Conservation (phyloP, 352 stramenopile species). For the Phytopythium boreale region DNA sequence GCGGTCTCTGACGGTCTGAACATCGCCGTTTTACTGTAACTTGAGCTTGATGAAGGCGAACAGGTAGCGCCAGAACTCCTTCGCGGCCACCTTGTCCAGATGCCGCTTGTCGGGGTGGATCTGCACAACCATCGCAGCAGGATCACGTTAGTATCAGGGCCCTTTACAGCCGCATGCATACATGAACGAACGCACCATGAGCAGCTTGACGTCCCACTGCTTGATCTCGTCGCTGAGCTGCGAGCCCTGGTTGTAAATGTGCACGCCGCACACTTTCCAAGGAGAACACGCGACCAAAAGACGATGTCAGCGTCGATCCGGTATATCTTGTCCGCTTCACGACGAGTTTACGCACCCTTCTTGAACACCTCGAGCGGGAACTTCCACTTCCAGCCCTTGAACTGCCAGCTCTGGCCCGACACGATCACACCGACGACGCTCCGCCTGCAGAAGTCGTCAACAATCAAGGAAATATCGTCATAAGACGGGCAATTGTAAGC, state of each 20-base stretch:
- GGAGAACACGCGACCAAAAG: background rate
- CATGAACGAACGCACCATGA: conserved; percentile 54
- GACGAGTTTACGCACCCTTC: conserved; percentile 45
- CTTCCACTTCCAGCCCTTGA: conserved; percentile 93
- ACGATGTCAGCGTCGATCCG: background rate
- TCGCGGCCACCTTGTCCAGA: conserved; percentile 86
- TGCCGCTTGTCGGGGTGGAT: conserved; percentile 91
- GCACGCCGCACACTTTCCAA: conserved; percentile 63
- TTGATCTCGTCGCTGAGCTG: conserved; percentile 82
- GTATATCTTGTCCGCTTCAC: background rate
- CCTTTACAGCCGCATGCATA: background rate
- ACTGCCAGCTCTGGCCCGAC: conserved; percentile 89
- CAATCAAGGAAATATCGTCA: background rate
- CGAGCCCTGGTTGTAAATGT: conserved; percentile 84
- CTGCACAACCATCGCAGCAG: conserved; percentile 16
- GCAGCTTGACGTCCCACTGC: conserved; percentile 88
- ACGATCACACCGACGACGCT: conserved; percentile 89
- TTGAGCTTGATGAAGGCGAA: conserved; percentile 85
- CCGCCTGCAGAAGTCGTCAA: conserved; percentile 36
- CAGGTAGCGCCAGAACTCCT: conserved; percentile 90
- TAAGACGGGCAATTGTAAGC: background rate
- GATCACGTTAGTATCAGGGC: background rate
- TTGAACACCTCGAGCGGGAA: conserved; percentile 91
- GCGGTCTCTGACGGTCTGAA: background rate
- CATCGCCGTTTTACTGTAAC: conserved; percentile 50